Evolutionary conservation across 371 early-diverging fungal genomes (phyloP).

Genomic region (Rhizopus delemar): DNA sequence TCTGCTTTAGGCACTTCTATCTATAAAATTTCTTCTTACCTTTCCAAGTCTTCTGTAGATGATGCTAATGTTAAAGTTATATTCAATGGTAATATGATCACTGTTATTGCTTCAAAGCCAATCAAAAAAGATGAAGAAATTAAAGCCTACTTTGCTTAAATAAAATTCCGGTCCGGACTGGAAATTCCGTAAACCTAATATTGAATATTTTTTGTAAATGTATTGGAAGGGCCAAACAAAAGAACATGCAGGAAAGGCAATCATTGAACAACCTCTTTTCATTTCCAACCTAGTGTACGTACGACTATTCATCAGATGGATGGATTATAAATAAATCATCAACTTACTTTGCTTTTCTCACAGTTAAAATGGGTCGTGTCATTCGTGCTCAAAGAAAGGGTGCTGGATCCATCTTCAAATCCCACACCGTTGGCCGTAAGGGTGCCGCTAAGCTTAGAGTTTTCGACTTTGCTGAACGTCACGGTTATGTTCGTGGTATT

Average conservation of each 20-base stretch:
- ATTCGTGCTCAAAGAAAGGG: constrained; percentile 94
- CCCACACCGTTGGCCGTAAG: constrained; percentile 92
- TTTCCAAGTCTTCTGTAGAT: constrained; percentile 25
- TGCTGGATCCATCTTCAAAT: constrained; percentile 97
- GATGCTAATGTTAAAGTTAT: constrained; percentile 59
- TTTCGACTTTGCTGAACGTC: constrained; percentile 95
- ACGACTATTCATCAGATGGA: constrained; percentile 4
- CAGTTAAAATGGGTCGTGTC: constrained; percentile 66
- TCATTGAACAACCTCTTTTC: constrained; percentile 20
- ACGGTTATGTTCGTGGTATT: constrained; percentile 96
- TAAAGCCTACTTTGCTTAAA: constrained; percentile 30
- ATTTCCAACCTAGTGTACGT: constrained; percentile 21
- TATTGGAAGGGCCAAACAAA: neutral
- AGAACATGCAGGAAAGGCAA: constrained; percentile 6
- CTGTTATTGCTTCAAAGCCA: constrained; percentile 60
- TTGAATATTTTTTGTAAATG: neutral
- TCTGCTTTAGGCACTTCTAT: constrained; percentile 65
- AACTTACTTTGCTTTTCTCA: constrained; percentile 1
- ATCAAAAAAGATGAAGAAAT: constrained; percentile 74
- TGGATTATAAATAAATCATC: constrained; percentile 8
- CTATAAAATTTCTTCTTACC: constrained; percentile 36
- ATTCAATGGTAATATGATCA: constrained; percentile 54
- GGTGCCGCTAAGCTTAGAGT: constrained; percentile 95
- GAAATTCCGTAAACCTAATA: neutral
- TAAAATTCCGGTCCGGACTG: constrained; percentile 13